phyloP scores from a whole-genome alignment of 2,329 filamentous ascomycete species.

The Colletotrichum costaricense region DNA sequence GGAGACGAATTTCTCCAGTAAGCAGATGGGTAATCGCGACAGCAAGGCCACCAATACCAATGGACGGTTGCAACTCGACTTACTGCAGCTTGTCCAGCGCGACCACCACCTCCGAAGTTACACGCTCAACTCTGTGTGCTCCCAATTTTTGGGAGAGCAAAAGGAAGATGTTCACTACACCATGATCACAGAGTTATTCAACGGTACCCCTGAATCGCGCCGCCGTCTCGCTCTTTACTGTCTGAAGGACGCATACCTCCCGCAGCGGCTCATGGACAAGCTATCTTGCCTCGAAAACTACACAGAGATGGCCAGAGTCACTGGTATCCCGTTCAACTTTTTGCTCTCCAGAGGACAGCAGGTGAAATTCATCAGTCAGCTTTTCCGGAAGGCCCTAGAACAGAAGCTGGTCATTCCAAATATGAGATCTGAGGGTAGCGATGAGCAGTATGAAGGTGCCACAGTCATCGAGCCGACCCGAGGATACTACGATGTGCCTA shows the following conservation, averaged over 20 bases:
- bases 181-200: constrained; percentile 99
- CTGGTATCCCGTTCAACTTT: constrained; percentile 96
- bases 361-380: constrained; percentile 96
- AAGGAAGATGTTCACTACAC: constrained; percentile 99
- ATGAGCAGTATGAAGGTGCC: constrained; percentile 96
- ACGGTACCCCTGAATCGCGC: constrained; percentile 92
- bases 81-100: constrained; percentile 93
- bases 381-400: constrained; percentile 94
- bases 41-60: constrained; percentile 96
- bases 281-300: constrained; percentile 99
- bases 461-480: constrained; percentile 96
- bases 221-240: constrained; percentile 95
- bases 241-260: constrained; percentile 95
- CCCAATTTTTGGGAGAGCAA: constrained; percentile 95
- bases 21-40: constrained; percentile 97
- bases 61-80: constrained; percentile 89
- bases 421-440: constrained; percentile 73
- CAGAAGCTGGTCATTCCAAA: constrained; percentile 96
- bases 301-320: constrained; percentile 99
- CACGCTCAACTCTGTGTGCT: constrained; percentile 94
- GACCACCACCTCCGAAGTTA: constrained; percentile 97
- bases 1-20: constrained; percentile 91
- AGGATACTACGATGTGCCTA: constrained; percentile 93
- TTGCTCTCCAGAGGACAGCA: constrained; percentile 93
- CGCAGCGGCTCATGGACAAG: constrained; percentile 95